Evolutionary conservation across 306 rosid genomes (phyloP).

Genomic region (Phaseolus lunatus): DNA sequence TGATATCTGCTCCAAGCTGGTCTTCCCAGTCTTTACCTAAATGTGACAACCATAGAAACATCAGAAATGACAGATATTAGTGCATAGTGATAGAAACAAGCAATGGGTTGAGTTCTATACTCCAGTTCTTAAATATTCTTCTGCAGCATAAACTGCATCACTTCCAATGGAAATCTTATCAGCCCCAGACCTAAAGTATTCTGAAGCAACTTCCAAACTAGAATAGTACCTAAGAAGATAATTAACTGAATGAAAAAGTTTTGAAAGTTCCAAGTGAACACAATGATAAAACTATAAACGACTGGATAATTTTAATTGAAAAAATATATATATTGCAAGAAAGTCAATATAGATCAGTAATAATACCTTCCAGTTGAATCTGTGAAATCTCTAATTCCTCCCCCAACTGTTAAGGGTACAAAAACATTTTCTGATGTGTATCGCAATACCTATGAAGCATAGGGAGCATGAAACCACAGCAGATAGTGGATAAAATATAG

Average conservation of each 20-base stretch:
- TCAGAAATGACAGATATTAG: constrained; percentile 45
- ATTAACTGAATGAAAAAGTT: constrained; percentile 6
- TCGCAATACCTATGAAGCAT: constrained; percentile 74
- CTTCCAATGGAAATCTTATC: constrained; percentile 99
- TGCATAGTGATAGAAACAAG: constrained; percentile 33
- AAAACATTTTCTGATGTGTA: constrained; percentile 92
- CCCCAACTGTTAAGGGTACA: constrained; percentile 98
- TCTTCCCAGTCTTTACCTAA: constrained; percentile 88
- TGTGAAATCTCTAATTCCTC: constrained; percentile 95
- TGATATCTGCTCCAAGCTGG: constrained; percentile 94
- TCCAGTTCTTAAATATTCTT: constrained; percentile 85
- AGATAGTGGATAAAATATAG: neutral
- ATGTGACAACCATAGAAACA: constrained; percentile 33
- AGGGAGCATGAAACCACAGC: constrained; percentile 16
- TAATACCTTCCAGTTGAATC: constrained; percentile 89
- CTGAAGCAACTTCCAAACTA: constrained; percentile 98
- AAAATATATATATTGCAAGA: neutral
- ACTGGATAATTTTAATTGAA: neutral
- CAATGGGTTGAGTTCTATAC: constrained; percentile 57
- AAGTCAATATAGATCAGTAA: constrained; percentile 25
- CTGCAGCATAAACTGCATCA: constrained; percentile 97
- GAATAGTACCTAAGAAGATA: constrained; percentile 74
- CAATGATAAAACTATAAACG: constrained; percentile 9
- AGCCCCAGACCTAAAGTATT: constrained; percentile 98
- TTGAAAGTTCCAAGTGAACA: neutral